Evolutionary conservation across 2,329 filamentous ascomycete genomes (phyloP), one percentile per base, ranked within the genome.

Genomic region (Sporothrix phasma): DNA sequence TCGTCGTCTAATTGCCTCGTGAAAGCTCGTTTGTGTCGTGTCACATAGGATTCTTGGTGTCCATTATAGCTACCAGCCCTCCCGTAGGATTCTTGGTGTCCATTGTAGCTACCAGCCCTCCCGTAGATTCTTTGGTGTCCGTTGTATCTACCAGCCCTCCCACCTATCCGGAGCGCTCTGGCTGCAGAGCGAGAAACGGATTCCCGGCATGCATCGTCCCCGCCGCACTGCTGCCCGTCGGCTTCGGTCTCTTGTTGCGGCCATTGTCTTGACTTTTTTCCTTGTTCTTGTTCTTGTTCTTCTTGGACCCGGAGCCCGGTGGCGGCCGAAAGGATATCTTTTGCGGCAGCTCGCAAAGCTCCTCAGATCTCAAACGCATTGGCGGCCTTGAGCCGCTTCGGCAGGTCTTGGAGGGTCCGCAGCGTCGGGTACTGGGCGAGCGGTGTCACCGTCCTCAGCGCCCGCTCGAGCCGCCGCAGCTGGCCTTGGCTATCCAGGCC

Each of bases 351-450:
- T 34, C 56, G 5, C 65, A 54, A 24, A 68, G 34, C 8, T 65
- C 54, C 3, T 46, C 46, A 69, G 45, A 66, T 5, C 1, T 34
- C 22, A 1, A 69, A 47, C 2, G 63, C 66, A 1, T 63, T 64
- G 5, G 64, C 43, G 1, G 49, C 31, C 24, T 56, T 63, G 11
- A 69, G 64, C 37, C 59, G 37, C 3, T 49, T 56, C n/a, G 68
- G 68, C 19, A 68, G 46, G 5, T 46, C 5, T 10, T 39, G 65
- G 8, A 68, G 51, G 1, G 37, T 51, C 11, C 49, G 59, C 15
- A 69, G 43, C 13, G 63, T 63, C 3, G 68, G 68, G 34, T 66
- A 69, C n/a, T 58, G 61, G 3, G 46, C 60, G 2, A 69, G 43
- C 1, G 66, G 56, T 1, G 67, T 34, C 5, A 66, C 19, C 2